A percentile compares a stretch with the other conserved stretches of the same genome.
These are phyloP conservation scores for Melampsora occidentalis DNA, from an alignment of 1,284 basidiomycete genomes.

Conservation along the genomic window DNA sequence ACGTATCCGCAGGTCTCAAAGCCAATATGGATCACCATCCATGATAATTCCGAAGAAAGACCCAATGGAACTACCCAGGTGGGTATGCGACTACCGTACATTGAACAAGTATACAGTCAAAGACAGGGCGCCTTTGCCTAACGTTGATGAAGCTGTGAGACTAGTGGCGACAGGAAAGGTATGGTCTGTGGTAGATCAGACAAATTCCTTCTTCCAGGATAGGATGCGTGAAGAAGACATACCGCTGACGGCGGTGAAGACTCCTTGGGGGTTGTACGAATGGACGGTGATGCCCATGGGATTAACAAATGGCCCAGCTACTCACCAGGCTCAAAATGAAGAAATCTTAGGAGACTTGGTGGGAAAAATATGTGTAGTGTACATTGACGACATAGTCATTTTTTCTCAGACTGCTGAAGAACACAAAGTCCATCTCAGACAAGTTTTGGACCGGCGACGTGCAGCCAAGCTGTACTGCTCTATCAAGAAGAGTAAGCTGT, in stretches of 20 bases:
- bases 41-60: constrained; percentile 22
- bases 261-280: constrained; percentile 56
- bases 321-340: too few species aligned
- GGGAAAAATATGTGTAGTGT: too few species aligned
- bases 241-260: constrained; percentile 55
- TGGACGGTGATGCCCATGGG: constrained; percentile 59
- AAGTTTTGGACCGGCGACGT: too few species aligned
- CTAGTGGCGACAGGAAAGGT: constrained; percentile 30
- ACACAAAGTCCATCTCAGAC: too few species aligned
- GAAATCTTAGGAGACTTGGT: too few species aligned
- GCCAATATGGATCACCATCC: background rate
- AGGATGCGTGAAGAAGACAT: constrained; percentile 55
- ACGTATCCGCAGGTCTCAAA: too few species aligned
- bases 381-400: too few species aligned
- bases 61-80: constrained; percentile 45
- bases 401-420: too few species aligned
- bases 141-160: constrained; percentile 10
- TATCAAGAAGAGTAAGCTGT: too few species aligned
- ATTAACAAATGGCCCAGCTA: constrained; percentile 32
- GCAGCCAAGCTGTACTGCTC: too few species aligned
- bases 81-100: constrained; percentile 44
- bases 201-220: constrained; percentile 21
- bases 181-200: constrained; percentile 35
- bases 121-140: background rate
- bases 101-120: constrained; percentile 43